These are phyloP conservation scores for Globisporangium cederbergense DNA, from an alignment of 352 stramenopile species.

Conservation along the genomic window DNA sequence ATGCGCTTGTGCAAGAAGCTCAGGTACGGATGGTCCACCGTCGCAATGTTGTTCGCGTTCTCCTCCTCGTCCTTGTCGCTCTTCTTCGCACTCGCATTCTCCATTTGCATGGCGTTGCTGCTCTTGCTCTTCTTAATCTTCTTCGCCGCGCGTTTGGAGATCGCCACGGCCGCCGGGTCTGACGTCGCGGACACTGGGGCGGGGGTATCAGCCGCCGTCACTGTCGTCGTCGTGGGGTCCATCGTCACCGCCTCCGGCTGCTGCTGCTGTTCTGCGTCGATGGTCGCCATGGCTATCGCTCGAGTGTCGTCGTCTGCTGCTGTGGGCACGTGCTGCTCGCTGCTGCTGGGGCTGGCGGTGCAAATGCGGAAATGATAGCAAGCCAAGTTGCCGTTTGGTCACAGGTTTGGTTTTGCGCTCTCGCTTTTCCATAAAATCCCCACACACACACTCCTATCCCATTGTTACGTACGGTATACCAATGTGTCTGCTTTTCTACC, in stretches of 20 bases:
- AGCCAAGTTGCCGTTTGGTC: conserved; percentile 13
- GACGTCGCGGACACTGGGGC: background rate
- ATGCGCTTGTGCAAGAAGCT: conserved; percentile 83
- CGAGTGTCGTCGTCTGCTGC: background rate
- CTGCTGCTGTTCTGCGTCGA: conserved; percentile 7
- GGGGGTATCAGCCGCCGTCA: background rate
- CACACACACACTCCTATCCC: background rate
- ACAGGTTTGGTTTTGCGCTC: background rate
- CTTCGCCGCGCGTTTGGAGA: conserved; percentile 29
- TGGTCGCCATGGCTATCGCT: conserved; percentile 1
- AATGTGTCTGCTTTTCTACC: background rate
- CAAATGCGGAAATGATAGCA: conserved; percentile 15
- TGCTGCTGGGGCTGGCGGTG: background rate
- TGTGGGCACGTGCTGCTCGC: background rate
- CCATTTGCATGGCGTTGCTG: background rate
- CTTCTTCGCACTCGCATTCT: conserved; percentile 1
- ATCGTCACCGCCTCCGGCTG: background rate
- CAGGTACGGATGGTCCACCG: conserved; percentile 72
- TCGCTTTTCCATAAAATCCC: conserved; percentile 5
- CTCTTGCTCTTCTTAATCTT: conserved; percentile 24
- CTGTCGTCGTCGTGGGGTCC: background rate
- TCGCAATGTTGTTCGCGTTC: conserved; percentile 34
- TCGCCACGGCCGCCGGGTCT: background rate
- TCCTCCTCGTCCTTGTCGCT: conserved; percentile 33
- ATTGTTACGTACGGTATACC: background rate